phyloP scores from a whole-genome alignment of 1,284 basidiomycete genomes.

The Omphalotus olearius region DNA sequence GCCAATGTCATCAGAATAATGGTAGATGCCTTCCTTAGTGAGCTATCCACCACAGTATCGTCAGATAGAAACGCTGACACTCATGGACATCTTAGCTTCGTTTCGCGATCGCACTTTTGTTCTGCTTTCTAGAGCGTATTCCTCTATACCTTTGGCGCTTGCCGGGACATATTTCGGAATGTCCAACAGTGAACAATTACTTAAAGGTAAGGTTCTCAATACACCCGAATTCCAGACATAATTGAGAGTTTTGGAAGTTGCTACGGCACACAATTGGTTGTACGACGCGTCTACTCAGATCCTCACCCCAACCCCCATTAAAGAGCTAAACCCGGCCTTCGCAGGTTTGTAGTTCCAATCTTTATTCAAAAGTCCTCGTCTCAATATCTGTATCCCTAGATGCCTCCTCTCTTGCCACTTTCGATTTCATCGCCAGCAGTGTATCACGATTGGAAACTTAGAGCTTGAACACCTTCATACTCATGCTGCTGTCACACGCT shows the following conservation, averaged over 20 bases:
- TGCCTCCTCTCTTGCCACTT: conserved; percentile 46
- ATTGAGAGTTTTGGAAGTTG: conserved; percentile 28
- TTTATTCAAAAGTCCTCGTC: not conserved
- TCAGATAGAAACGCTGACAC: not conserved
- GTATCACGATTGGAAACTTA: conserved; percentile 45
- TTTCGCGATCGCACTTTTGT: conserved; percentile 54
- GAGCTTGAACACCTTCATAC: not conserved
- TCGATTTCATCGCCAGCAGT: conserved; percentile 49
- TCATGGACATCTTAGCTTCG: conserved; percentile 26
- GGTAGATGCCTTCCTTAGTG: conserved; percentile 47
- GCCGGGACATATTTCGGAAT: conserved; percentile 55
- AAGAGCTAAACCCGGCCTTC: conserved; percentile 8
- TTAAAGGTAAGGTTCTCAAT: conserved; percentile 34
- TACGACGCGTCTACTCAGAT: conserved; percentile 44
- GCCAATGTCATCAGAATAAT: conserved; percentile 40
- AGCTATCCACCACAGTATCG: conserved; percentile 17
- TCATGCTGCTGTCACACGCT: not conserved
- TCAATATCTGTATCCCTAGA: conserved; percentile 21
- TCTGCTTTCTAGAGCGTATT: conserved; percentile 58
- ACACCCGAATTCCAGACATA: not conserved
- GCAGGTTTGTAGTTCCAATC: not conserved
- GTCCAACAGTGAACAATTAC: conserved; percentile 36
- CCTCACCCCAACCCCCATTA: conserved; percentile 32
- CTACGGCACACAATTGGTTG: conserved; percentile 42
- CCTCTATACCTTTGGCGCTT: conserved; percentile 47